Base-by-base conservation (phyloP, 768 basidiomycete genomes). In the Dictyophora rubrovolvata region DNA sequence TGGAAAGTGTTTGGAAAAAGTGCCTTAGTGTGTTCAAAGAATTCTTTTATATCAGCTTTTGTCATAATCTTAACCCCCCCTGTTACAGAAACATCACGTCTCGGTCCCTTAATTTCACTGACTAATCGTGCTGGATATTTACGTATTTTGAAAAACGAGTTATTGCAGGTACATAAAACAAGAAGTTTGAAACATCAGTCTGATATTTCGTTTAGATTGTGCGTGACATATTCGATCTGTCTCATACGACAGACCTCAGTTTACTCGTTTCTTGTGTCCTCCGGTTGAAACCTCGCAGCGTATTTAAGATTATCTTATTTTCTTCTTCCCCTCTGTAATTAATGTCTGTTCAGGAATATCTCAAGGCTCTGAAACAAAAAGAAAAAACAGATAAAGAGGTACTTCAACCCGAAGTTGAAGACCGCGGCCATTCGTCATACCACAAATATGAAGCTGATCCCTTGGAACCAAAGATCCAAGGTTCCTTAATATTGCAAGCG, bases 401-500 rank as follows among this genome's bases (percentile, higher is more conserved):
- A 6, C 49, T 51, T 18, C 55, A 5, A n/a, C 20, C 54, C 35
- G 50, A 65, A n/a, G 18, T 42, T 17, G 34, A 23, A 6, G 47
- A 18, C 34, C 47, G 18, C 18, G 51, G 48, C 60, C 49, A 53
- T 61, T 53, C 58, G 59, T 62, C 42, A 66, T 63, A 34, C 54
- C 65, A 65, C 46, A 65, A 65, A 59, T 64, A 63, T 55, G 60
- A 16, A 61, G 64, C 65, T 56, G 73, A 74, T 57, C 73, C 75
- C 1, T 67, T 82, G 47, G 85, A 84, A 66, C 83, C 86, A 7
- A 88, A 82, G 64, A 79, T 86, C 12, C 91, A 93, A 68, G 95
- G 95, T 1, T 87, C 89, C 2, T 70, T 97, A 17, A 71, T 99
- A 12, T 71, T 97, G 1, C 93, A 98, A 70, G 84, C 87, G 2